Evolutionary conservation across 768 basidiomycete species (phyloP).

Genomic region (Suillus sp.): DNA sequence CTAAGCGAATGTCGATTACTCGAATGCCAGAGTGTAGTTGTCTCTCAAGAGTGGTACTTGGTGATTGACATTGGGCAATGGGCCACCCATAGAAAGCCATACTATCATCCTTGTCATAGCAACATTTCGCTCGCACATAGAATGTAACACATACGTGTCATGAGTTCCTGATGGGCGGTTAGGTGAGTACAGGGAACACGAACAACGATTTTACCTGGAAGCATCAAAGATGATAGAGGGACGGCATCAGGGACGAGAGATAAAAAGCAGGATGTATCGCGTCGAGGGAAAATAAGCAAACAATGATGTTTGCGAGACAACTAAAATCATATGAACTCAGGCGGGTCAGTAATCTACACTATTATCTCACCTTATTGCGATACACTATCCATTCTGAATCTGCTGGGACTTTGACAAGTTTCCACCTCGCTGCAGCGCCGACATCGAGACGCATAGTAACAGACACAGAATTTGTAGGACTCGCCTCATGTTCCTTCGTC

Average conservation of each 20-base stretch:
- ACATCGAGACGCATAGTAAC: constrained; percentile 26
- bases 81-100: constrained; percentile 89
- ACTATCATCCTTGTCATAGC: constrained; percentile 18
- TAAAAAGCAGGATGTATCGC: constrained; percentile 60
- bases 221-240: constrained; percentile 69
- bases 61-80: constrained; percentile 83
- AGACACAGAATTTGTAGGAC: constrained; percentile 13
- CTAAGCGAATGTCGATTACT: constrained; percentile 78
- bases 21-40: constrained; percentile 83
- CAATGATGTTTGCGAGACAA: constrained; percentile 44
- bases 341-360: not conserved
- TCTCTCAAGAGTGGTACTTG: constrained; percentile 54
- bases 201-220: constrained; percentile 62
- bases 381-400: constrained; percentile 63
- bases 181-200: constrained; percentile 18
- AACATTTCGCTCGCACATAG: not conserved
- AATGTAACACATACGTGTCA: constrained; percentile 54
- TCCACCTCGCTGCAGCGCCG: constrained; percentile 45
- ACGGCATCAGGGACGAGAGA: constrained; percentile 64
- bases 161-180: constrained; percentile 53
- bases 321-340: constrained; percentile 33
- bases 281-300: constrained; percentile 59
- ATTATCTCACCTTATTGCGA: constrained; percentile 47
- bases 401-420: constrained; percentile 41
- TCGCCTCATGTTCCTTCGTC: constrained; percentile 24